Conservation (phyloP, 768 basidiomycete genomes). For the Boletales sp. region DNA sequence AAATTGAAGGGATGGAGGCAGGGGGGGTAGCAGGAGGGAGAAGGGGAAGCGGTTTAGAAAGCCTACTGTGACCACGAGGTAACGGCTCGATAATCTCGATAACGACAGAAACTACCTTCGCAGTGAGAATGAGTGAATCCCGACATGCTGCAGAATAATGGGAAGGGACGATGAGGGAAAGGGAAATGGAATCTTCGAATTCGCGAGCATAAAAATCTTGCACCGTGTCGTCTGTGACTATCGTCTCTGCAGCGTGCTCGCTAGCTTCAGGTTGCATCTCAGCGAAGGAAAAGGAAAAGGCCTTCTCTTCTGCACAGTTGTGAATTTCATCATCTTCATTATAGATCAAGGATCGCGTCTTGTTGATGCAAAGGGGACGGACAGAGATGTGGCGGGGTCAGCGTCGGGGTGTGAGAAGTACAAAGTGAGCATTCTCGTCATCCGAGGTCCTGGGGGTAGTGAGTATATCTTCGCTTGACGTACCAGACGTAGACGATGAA, state of each 20-base stretch:
- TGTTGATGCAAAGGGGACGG: constrained; percentile 49
- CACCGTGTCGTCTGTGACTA: constrained; percentile 43
- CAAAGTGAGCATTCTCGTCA: constrained; percentile 38
- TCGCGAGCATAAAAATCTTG: constrained; percentile 58
- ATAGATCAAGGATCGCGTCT: constrained; percentile 27
- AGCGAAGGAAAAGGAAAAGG: constrained; percentile 8
- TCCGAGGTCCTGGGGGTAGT: constrained; percentile 57
- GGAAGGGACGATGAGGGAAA: constrained; percentile 36
- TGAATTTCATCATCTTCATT: constrained; percentile 14
- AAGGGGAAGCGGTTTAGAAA: constrained; percentile 38
- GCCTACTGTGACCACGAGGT: constrained; percentile 32
- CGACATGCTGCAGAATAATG: constrained; percentile 33
- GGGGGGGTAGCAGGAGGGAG: constrained; percentile 37
- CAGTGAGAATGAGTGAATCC: constrained; percentile 34
- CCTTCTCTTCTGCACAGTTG: constrained; percentile 2
- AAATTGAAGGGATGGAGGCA: constrained; percentile 24
- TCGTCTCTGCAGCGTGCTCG: constrained; percentile 2
- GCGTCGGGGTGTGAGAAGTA: constrained; percentile 25
- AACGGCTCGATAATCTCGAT: constrained; percentile 20
- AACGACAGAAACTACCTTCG: neutral
- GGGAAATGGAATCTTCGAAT: constrained; percentile 49
- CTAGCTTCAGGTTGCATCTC: constrained; percentile 10
- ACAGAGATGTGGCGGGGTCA: constrained; percentile 45
- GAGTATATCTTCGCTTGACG: constrained; percentile 41
- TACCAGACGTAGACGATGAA: constrained; percentile 35